Evolutionary conservation across 768 basidiomycete genomes (phyloP).

Genomic region (Nidula microcarpa): DNA sequence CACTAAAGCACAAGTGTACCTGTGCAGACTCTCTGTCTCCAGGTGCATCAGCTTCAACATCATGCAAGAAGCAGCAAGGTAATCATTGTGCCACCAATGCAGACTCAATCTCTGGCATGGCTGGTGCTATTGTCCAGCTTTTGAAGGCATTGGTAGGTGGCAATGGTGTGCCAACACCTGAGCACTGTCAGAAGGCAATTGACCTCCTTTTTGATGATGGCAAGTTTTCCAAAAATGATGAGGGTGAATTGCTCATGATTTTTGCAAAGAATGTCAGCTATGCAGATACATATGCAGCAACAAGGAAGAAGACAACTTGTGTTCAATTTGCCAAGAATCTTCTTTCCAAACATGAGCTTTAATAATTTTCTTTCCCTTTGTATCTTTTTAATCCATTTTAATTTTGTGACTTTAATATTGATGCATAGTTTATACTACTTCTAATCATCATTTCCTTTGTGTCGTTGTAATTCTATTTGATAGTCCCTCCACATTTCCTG

Average conservation of each 20-base stretch:
- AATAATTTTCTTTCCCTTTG: neutral
- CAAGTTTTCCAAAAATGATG: constrained; percentile 14
- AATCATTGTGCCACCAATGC: no score
- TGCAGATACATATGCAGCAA: constrained; percentile 9
- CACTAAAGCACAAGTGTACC: no score
- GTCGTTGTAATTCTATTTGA: neutral
- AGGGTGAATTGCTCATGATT: constrained; percentile 9
- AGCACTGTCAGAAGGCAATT: constrained; percentile 5
- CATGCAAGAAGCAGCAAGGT: no score
- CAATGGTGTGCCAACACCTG: no score
- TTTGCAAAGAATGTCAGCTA: constrained; percentile 10
- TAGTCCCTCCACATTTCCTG: constrained; percentile 16
- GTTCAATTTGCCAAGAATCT: constrained; percentile 6
- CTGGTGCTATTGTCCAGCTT: no score
- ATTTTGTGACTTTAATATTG: neutral
- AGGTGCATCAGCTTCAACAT: no score
- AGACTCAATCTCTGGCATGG: no score
- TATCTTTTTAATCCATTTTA: neutral
- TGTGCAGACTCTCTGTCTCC: no score
- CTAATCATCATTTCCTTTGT: neutral
- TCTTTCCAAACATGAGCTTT: neutral
- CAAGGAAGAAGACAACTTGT: constrained; percentile 8
- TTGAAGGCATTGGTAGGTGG: no score
- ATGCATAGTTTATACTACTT: neutral
- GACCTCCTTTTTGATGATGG: constrained; percentile 12